These are phyloP conservation scores for Bipolaris bicolor DNA, from an alignment of 2,329 filamentous ascomycete species.

Conservation along the genomic window DNA sequence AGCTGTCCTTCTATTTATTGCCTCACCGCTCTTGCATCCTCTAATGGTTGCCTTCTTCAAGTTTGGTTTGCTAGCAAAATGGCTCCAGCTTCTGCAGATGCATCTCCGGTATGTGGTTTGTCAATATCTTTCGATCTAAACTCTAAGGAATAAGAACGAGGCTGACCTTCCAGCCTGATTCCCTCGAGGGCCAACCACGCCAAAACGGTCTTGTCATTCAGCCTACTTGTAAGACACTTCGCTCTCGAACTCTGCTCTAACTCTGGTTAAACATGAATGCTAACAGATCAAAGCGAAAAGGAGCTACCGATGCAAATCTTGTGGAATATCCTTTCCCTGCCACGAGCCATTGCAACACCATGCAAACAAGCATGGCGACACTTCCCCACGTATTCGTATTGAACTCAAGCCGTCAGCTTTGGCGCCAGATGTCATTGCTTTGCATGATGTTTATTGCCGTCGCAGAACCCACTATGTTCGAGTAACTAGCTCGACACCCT, in stretches of 20 bases:
- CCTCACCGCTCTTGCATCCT: slow-evolving; percentile 4
- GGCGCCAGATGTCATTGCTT: not conserved
- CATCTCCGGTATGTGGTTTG: not conserved
- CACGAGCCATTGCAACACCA: not conserved
- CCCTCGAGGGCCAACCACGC: not conserved
- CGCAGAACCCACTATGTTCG: not conserved
- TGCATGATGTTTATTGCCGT: not conserved
- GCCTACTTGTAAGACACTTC: not conserved
- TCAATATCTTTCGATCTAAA: not conserved
- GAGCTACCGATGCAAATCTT: not conserved
- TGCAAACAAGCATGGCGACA: not conserved
- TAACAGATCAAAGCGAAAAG: not conserved
- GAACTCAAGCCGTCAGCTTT: not conserved
- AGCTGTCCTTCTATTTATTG: not conserved
- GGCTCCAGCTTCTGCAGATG: not conserved
- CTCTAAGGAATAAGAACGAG: not conserved
- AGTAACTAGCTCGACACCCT: not conserved
- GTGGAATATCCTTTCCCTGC: not conserved
- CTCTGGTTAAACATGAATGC: not conserved
- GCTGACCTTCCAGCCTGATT: slow-evolving; percentile 5
- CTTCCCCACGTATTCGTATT: not conserved
- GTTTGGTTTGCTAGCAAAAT: not conserved
- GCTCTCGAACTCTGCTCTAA: not conserved
- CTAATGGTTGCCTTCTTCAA: slow-evolving; percentile 5
- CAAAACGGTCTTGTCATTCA: not conserved